Base-by-base conservation (phyloP, 192 early-diverging fungal genomes). In the Pilaira anomala region DNA sequence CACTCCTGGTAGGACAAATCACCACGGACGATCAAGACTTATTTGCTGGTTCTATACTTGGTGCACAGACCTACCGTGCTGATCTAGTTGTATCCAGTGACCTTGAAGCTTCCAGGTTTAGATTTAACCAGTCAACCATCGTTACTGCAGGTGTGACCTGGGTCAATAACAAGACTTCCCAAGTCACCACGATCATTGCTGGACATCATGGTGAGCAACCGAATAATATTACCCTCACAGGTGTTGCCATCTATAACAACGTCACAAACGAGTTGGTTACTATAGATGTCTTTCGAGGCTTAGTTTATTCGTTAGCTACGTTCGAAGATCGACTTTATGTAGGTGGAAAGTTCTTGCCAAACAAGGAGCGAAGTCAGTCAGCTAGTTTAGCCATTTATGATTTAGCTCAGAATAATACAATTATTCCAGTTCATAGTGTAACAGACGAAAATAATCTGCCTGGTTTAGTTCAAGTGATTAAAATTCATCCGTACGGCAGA, bases 251-350 rank as follows among this genome's bases (percentile, higher is more conserved):
- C 3, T 19, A 28, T 26, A 9, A 56, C 28, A 40, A 40, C 54
- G 5, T 11, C 7, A 39, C 54, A 39, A n/a, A 12, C 19, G 14
- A 18, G 54, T 36, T 22, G 33, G 33, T 36, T 36, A 5, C 33
- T 9, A 56, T 56, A 11, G 33, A 11, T 2, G n/a, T 18, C 6
- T 36, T 56, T 30, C n/a, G 28, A 42, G 85, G 81, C 44, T 65
- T 78, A 30, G 71, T 87, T 11, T 64, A 75, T 62, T 56, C 68
- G 12, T 46, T 87, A 28, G 72, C 69, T 59, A 70, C 77, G 13
- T 71, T 74, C 11, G 68, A 85, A 19, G 75, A 82, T 45, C 25
- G 70, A 60, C 72, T 87, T 46, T 83, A 78, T 63, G 71, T 85
- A 39, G 83, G 83, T 50, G 80, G 85, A 14, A 66, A 71, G 12